Evolutionary conservation across 2,329 filamentous ascomycete genomes (phyloP).

Genomic region (Ilyonectria mors-panacis): DNA sequence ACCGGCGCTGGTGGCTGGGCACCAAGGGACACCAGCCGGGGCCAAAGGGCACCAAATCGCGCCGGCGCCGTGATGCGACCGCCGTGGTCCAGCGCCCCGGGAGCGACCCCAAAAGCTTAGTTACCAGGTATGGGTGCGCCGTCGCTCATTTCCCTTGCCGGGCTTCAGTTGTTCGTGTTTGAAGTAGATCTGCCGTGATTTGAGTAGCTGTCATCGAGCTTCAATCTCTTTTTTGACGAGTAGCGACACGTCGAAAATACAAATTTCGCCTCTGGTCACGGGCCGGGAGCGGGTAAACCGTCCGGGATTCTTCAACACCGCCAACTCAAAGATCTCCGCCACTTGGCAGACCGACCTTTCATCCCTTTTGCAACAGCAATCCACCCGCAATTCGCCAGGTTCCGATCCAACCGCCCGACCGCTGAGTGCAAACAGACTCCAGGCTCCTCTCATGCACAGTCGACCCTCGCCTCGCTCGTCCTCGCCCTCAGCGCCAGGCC

Average conservation of each 20-base stretch:
- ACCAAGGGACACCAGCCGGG: constrained; percentile 27
- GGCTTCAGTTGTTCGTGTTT: constrained; percentile 28
- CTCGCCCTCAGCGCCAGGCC: not conserved
- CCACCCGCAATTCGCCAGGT: constrained; percentile 18
- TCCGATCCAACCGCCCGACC: constrained; percentile 6
- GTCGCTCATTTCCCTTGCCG: constrained; percentile 42
- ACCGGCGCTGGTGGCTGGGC: constrained; percentile 34
- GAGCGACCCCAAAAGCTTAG: constrained; percentile 28
- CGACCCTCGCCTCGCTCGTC: constrained; percentile 2
- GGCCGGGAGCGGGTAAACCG: constrained; percentile 2
- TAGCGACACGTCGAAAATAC: not conserved
- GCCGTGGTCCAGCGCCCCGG: constrained; percentile 38
- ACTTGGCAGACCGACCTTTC: constrained; percentile 15
- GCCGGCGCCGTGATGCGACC: constrained; percentile 37
- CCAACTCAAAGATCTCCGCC: not conserved
- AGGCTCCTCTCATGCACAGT: constrained; percentile 14
- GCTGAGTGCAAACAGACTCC: constrained; percentile 2
- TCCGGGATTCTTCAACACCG: constrained; percentile 16
- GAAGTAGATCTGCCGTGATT: constrained; percentile 37
- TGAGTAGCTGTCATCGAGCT: constrained; percentile 35
- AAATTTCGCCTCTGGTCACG: constrained; percentile 12
- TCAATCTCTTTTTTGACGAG: constrained; percentile 11
- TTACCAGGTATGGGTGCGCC: constrained; percentile 1
- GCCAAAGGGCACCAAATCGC: constrained; percentile 26
- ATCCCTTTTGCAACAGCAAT: not conserved